Evolutionary conservation across 2,329 filamentous ascomycete genomes (phyloP), one percentile per base, ranked within the genome.

Genomic region (Verticillium nonalfalfae): DNA sequence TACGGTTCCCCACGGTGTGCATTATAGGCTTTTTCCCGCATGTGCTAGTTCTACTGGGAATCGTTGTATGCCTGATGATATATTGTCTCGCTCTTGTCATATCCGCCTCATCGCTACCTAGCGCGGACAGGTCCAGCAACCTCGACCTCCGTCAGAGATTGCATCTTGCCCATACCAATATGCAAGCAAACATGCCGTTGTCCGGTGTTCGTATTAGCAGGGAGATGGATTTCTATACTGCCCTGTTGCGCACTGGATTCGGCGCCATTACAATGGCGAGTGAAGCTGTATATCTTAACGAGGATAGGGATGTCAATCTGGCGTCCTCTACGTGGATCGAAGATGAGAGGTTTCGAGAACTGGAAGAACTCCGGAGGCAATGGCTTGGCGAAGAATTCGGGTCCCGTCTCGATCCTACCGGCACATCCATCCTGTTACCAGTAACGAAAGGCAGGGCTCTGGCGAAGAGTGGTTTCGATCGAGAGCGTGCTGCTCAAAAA

Each of bases 11-110:
- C 3, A 97, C 93, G 0, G 93, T 98, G 50, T 97, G 91, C 69
- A 93, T 98, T 62, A 90, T 98, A 35, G 92, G 94, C 1, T 97
- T 98, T 72, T 90, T 98, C 39, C 95, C 95, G 1, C 94, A 98
- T 73, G 81, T 98, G n/a, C 79, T 97, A 31, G 91, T 98, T 13
- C 76, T 98, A 1, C 69, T 84, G 7, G 95, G 94, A 0, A 97
- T 97, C 56, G 62, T 85, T 5, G 77, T 89, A 15, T 98, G 95
- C 71, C 80, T 85, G 2, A 70, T 80, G 7, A 96, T 99, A 57
- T 98, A 98, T 71, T 77, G 77, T 0, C 68, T 95, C 26, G 93
- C 94, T 3, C 78, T 98, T 34, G 62, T 88, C 0, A 81, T 97
- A 6, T 72, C 91, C 45, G 88, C 58, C 13, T 56, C 54, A 7